phyloP scores from a whole-genome alignment of 257 asterid genomes.

The Solanum sitiens region DNA sequence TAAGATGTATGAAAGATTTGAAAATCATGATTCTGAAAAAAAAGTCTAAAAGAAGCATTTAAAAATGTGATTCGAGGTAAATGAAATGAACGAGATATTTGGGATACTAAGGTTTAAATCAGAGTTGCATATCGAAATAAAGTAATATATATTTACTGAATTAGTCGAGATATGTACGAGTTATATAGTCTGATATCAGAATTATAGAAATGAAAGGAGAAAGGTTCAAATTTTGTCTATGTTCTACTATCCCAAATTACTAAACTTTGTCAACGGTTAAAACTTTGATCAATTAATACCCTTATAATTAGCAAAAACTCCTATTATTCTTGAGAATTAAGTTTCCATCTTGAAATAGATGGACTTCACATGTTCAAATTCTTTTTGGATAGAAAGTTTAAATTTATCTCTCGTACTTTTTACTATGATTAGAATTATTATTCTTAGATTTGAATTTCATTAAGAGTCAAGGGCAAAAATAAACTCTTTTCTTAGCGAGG shows the following conservation, averaged over 20 bases:
- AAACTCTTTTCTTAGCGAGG: neutral
- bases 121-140: neutral
- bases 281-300: neutral
- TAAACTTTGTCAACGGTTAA: neutral
- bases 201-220: neutral
- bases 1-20: fast-evolving
- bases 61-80: neutral
- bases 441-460: neutral
- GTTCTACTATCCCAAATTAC: neutral
- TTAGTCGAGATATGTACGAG: neutral
- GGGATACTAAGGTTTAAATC: neutral
- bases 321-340: neutral
- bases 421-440: neutral
- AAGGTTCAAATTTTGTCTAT: neutral
- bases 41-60: neutral
- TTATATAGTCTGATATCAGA: no score
- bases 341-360: neutral
- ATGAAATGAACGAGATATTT: neutral
- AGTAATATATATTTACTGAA: neutral
- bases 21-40: neutral
- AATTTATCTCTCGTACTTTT: neutral
- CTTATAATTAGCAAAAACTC: neutral
- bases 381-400: neutral
- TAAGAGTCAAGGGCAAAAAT: neutral
- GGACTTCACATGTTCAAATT: neutral